Conservation (phyloP, 129 eudicot species). For the Pseudognaphalium luteoalbum region DNA sequence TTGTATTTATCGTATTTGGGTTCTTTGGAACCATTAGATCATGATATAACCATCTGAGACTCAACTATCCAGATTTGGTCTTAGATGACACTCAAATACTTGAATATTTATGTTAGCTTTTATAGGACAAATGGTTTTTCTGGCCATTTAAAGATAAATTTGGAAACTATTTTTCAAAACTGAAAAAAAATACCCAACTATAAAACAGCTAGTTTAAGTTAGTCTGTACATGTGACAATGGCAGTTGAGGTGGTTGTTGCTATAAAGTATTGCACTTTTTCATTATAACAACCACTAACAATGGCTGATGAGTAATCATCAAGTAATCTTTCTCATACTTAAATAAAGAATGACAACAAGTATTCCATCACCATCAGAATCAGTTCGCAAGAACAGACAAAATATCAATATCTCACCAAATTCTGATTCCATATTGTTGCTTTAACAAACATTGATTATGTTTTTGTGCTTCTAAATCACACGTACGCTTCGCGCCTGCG, state of each 20-base stretch:
- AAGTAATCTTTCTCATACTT: slow-evolving; percentile 18
- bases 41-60: not conserved
- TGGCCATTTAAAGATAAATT: not conserved
- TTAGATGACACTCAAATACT: too few species aligned
- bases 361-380: slow-evolving; percentile 26
- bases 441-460: not conserved
- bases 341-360: not conserved
- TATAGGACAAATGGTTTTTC: too few species aligned
- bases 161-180: not conserved
- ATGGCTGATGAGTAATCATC: slow-evolving; percentile 24
- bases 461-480: slow-evolving; percentile 13
- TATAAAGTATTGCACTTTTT: slow-evolving; percentile 10
- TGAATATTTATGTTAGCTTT: too few species aligned
- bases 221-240: slow-evolving; percentile 20
- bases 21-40: not conserved
- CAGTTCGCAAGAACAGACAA: slow-evolving; percentile 1
- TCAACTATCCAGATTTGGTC: too few species aligned
- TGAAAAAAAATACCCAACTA: not conserved
- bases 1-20: not conserved
- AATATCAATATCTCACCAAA: slow-evolving; percentile 27
- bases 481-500: too few species aligned
- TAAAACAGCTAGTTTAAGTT: not conserved
- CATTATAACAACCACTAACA: slow-evolving; percentile 24
- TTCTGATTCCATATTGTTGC: slow-evolving; percentile 9
- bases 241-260: slow-evolving; percentile 34